Percentiles rank a stretch among this genome's conserved stretches.
phyloP scores from a whole-genome alignment of 2,329 filamentous ascomycete genomes.

The Cercospora sesami region DNA sequence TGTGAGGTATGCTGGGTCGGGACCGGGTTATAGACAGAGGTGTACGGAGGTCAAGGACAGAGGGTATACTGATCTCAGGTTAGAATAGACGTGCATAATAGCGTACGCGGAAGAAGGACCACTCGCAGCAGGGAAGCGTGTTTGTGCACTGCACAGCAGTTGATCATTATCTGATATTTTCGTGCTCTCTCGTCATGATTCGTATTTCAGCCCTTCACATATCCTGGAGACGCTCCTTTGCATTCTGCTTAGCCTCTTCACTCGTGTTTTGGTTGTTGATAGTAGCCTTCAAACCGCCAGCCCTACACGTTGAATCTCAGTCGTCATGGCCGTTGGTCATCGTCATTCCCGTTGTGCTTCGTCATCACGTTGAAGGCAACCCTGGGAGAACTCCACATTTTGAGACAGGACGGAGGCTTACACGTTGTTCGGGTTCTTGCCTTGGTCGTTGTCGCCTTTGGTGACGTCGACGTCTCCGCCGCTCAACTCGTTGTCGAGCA shows the following conservation, averaged over 20 bases:
- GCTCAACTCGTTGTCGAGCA: background rate
- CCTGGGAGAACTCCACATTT: too few relatives aligned
- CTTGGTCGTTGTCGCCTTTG: background rate
- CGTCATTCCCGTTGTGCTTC: background rate
- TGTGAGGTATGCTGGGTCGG: slow-evolving; percentile 51
- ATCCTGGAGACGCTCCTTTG: background rate
- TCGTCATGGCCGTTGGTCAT: background rate
- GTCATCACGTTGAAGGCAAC: too few relatives aligned
- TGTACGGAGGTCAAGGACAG: slow-evolving; percentile 33
- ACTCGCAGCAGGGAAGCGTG: too few relatives aligned
- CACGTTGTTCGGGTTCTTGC: background rate
- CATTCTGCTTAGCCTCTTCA: background rate
- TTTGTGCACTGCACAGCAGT: background rate
- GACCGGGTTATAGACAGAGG: slow-evolving; percentile 46
- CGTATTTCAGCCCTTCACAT: background rate
- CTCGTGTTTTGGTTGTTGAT: background rate
- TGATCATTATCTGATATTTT: background rate
- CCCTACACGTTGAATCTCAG: background rate
- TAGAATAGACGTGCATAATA: background rate
- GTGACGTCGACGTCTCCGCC: background rate
- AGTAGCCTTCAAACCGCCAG: background rate
- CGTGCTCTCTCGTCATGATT: background rate
- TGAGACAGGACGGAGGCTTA: background rate
- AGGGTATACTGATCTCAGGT: slow-evolving; percentile 30
- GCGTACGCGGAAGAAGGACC: background rate